Base-by-base conservation (phyloP, 2,329 filamentous ascomycete genomes). In the Aspergillus arachidicola region DNA sequence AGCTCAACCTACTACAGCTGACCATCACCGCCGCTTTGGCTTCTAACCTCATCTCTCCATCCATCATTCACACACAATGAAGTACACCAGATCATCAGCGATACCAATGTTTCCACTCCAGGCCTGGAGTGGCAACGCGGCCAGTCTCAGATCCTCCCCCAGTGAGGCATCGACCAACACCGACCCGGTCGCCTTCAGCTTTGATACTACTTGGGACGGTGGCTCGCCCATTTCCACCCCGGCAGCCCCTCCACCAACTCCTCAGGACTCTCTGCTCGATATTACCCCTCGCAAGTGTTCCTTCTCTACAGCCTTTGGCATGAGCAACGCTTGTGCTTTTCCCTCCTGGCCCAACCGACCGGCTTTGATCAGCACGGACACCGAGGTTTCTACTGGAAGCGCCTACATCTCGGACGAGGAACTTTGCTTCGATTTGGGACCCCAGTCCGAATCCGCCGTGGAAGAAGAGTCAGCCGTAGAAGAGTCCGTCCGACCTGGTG, bases 391-490 rank as follows among this genome's bases (percentile, higher is more conserved):
- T 1, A 74, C 67, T 9, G 72, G 75, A 55, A 78, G 73, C 63
- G 76, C 79, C 53, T 80, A 78, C 58, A 75, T 80, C 32, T 80
- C 79, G 14, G 79, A 80, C 54, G 79, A 80, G 62, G 79, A 80
- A 54, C 73, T 80, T 43, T 76, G 76, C 63, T 73, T 73, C 60
- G 72, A 72, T n/a, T 68, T 73, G 58, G 67, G 72, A 14, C 65
- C 75, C 4, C 65, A 67, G 6, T 67, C 69, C 1, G 73, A 75
- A 32, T 58, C 64, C 6, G 67, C 65, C 5, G 63, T 75, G 23
- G 72, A 73, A 55, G 73, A 76, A 23, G 74, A 77, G 51, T 70
- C 69, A 1, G 65, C 68, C 4, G 65, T 64, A 14, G 55, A 70
- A 30, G 68, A 73, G 30, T 67, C 72, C 6, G 66, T 59, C 60